phyloP scores from a whole-genome alignment of 805 yeast species.

The Nakazawaea laoshanensis region DNA sequence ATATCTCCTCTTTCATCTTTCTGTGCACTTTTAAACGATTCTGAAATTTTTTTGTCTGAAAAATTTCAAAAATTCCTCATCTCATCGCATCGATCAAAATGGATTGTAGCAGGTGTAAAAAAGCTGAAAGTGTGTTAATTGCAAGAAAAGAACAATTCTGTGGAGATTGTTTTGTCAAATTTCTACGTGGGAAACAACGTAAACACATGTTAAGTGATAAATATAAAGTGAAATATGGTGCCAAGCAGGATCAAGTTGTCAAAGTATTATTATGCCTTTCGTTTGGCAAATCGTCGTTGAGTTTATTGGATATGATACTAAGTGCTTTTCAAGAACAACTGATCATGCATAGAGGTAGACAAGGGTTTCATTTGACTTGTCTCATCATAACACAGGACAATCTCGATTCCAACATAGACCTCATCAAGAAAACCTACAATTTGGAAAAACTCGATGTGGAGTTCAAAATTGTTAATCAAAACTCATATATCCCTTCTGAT shows the following conservation, averaged over 20 bases:
- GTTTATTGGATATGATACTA: slow-evolving; percentile 56
- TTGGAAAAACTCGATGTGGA: slow-evolving; percentile 23
- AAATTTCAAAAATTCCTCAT: slow-evolving; percentile 4
- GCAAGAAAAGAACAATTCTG: slow-evolving; percentile 65
- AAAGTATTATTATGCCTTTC: slow-evolving; percentile 52
- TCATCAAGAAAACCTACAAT: slow-evolving; percentile 9
- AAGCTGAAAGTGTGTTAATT: slow-evolving; percentile 28
- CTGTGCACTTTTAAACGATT: not conserved
- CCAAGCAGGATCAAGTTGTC: slow-evolving; percentile 19
- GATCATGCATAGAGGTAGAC: slow-evolving; percentile 49
- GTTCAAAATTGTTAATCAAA: slow-evolving; percentile 31
- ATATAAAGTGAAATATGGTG: slow-evolving; percentile 62
- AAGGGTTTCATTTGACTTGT: slow-evolving; percentile 41
- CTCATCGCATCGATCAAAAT: slow-evolving; percentile 11
- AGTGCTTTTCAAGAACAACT: slow-evolving; percentile 57
- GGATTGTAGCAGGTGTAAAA: slow-evolving; percentile 43
- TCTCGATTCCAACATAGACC: not conserved
- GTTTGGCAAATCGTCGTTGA: slow-evolving; percentile 60
- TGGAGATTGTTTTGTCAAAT: slow-evolving; percentile 57
- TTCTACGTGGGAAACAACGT: slow-evolving; percentile 72
- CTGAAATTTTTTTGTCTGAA: not conserved
- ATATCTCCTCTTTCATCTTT: slow-evolving; percentile 15
- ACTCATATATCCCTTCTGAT: slow-evolving; percentile 27
- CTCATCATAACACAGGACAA: not conserved
- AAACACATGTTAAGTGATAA: slow-evolving; percentile 66